A percentile compares a stretch with the other conserved stretches of the same genome.
Conservation (phyloP, 2,329 filamentous ascomycete species). For the Beauveria varroae region DNA sequence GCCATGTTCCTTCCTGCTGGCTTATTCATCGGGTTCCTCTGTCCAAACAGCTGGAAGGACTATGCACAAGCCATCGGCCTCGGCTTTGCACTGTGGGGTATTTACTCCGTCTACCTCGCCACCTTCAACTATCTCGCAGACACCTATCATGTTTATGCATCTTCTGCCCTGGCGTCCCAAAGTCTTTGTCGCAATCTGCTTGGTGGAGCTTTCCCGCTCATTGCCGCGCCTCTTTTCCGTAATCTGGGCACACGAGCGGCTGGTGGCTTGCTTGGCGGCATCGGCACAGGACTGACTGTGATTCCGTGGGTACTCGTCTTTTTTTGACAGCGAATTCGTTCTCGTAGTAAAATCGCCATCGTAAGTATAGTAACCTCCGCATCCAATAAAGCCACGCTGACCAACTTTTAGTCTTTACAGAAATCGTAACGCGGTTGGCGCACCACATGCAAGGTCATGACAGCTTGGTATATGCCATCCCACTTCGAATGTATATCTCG, state of each 20-base stretch:
- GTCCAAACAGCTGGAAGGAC: conserved; percentile 17
- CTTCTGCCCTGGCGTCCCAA: conserved; percentile 79
- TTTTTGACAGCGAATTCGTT: conserved; percentile 68
- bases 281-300: conserved; percentile 59
- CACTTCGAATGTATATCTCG: background rate
- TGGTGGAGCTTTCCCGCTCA: conserved; percentile 71
- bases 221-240: conserved; percentile 65
- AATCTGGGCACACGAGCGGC: conserved; percentile 64
- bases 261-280: conserved; percentile 66
- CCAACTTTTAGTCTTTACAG: background rate
- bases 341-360: conserved; percentile 68
- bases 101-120: conserved; percentile 78
- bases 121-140: conserved; percentile 93
- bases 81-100: conserved; percentile 71
- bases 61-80: conserved; percentile 47
- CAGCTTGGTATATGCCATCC: background rate
- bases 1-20: conserved; percentile 69
- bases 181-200: conserved; percentile 80
- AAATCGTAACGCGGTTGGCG: background rate
- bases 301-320: conserved; percentile 86
- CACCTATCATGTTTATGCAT: conserved; percentile 77
- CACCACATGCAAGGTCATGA: background rate
- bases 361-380: conserved; percentile 30
- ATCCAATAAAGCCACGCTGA: conserved; percentile 1
- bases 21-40: conserved; percentile 47